A percentile compares a stretch with the other conserved stretches of the same genome.
phyloP scores from a whole-genome alignment of 805 yeast genomes.

The Hanseniaspora occidentalis region DNA sequence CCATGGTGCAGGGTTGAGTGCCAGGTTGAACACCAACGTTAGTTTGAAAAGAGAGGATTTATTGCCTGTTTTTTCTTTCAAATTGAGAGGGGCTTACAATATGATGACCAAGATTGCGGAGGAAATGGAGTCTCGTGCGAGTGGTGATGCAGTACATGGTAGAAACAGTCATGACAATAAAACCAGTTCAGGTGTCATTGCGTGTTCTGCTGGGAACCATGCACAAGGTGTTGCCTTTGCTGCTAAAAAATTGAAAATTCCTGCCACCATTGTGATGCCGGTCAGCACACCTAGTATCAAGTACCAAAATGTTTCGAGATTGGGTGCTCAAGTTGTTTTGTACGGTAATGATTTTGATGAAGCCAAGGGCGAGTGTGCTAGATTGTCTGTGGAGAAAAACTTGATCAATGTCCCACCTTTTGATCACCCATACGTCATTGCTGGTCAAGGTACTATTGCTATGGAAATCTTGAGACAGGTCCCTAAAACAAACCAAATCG shows the following conservation, averaged over 20 bases:
- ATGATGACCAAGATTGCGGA: conserved; percentile 80
- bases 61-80: conserved; percentile 90
- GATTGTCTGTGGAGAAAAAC: conserved; percentile 57
- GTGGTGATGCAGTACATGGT: conserved; percentile 23
- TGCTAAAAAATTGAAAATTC: conserved; percentile 72
- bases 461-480: conserved; percentile 86
- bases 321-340: conserved; percentile 89
- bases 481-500: conserved; percentile 44
- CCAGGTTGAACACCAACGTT: conserved; percentile 63
- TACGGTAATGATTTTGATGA: conserved; percentile 90
- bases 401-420: conserved; percentile 94
- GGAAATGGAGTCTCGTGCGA: conserved; percentile 11
- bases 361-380: conserved; percentile 83
- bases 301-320: conserved; percentile 76
- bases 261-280: conserved; percentile 98
- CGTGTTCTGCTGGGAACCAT: conserved; percentile 98
- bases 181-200: conserved; percentile 63
- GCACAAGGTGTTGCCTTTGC: conserved; percentile 98
- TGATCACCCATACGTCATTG: conserved; percentile 94
- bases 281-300: conserved; percentile 93
- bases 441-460: conserved; percentile 98
- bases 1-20: conserved; percentile 61
- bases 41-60: conserved; percentile 83
- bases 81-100: conserved; percentile 94
- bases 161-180: conserved; percentile 33